Evolutionary conservation across 2,329 filamentous ascomycete genomes (phyloP).

Genomic region (Diaporthe vexans): DNA sequence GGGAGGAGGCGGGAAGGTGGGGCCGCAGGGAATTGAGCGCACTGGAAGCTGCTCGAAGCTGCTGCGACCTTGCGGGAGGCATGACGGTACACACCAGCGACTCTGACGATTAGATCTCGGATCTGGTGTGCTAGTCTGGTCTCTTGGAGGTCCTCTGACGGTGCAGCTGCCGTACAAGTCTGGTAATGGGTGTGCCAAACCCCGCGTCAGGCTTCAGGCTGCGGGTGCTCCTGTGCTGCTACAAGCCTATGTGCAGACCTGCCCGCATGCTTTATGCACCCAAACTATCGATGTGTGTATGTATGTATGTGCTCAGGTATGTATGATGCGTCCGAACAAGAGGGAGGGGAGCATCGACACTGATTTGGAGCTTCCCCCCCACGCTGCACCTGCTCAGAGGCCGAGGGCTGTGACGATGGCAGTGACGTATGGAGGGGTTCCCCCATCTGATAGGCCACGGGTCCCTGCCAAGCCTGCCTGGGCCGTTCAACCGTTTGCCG

Average conservation of each 20-base stretch:
- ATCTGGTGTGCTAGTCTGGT: not conserved
- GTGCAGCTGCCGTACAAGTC: conserved; percentile 1
- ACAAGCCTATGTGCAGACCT: not conserved
- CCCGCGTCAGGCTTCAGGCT: conserved; percentile 15
- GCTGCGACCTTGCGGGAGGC: conserved; percentile 19
- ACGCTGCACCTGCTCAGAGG: not conserved
- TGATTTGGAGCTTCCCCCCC: not conserved
- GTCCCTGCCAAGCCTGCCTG: conserved; percentile 17
- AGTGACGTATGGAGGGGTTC: conserved; percentile 12
- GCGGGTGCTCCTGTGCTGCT: not conserved
- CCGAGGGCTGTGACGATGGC: no score
- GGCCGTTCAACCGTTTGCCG: not conserved
- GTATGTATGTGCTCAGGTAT: not conserved
- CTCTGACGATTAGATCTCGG: conserved; percentile 25
- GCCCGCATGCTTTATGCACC: not conserved
- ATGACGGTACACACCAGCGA: not conserved
- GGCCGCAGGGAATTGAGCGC: conserved; percentile 16
- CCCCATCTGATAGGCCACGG: not conserved
- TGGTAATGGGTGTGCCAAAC: not conserved
- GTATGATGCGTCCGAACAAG: not conserved
- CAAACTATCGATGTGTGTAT: not conserved
- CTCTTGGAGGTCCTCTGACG: not conserved
- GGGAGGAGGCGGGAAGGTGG: conserved; percentile 21
- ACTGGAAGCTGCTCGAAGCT: conserved; percentile 35
- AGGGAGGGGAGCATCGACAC: not conserved